Conservation (phyloP, 306 rosid genomes). For the Urtica urens region DNA sequence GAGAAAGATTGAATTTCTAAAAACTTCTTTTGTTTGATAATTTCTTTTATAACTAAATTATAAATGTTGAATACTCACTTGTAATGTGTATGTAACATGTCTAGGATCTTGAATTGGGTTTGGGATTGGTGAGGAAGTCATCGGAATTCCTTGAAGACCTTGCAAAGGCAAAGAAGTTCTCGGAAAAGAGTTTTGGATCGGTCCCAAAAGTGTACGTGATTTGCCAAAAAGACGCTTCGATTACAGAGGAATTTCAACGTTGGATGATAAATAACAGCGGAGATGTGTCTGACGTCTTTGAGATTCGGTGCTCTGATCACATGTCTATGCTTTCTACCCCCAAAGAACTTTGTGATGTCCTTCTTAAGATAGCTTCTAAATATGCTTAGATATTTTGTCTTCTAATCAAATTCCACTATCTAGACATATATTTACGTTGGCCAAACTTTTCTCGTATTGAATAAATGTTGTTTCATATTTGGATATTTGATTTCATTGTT, state of each 20-base stretch:
- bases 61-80: no score
- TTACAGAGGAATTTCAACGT: constrained; percentile 7
- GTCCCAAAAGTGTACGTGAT: constrained; percentile 8
- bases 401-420: no score
- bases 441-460: no score
- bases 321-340: constrained; percentile 35
- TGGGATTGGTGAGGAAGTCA: constrained; percentile 21
- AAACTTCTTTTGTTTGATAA: no score
- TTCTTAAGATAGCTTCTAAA: constrained; percentile 22
- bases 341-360: constrained; percentile 16
- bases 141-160: constrained; percentile 33
- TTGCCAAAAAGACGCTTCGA: constrained; percentile 12
- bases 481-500: no score
- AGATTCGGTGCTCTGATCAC: constrained; percentile 35
- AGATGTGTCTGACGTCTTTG: constrained; percentile 23
- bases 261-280: constrained; percentile 19
- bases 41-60: no score
- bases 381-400: no score
- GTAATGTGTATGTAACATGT: no score
- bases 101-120: constrained; percentile 43
- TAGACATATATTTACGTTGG: no score
- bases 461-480: no score
- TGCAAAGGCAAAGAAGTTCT: constrained; percentile 21
- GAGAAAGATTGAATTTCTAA: no score
- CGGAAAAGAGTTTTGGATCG: constrained; percentile 22